Evolutionary conservation across 495 filamentous ascomycete genomes (phyloP).

Genomic region (Annulohypoxylon bovei): DNA sequence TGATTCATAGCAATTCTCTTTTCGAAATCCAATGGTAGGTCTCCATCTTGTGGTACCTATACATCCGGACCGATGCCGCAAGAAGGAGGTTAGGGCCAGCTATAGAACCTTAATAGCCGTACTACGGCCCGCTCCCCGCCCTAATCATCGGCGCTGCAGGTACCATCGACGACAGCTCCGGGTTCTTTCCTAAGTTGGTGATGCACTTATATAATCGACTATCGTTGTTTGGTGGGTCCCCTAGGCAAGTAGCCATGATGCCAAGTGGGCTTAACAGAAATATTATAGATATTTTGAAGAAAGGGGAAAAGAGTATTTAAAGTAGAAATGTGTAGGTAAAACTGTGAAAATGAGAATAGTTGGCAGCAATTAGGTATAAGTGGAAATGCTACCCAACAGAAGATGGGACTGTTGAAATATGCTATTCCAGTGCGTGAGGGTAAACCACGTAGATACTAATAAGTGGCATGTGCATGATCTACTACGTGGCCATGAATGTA

Average conservation of each 20-base stretch:
- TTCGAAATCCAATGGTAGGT: too few relatives aligned
- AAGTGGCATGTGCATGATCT: neutral
- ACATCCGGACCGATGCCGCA: too few relatives aligned
- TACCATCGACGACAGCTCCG: slow-evolving; percentile 71
- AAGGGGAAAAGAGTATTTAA: too few relatives aligned
- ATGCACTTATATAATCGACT: slow-evolving; percentile 65
- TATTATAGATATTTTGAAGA: too few relatives aligned
- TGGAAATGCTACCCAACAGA: neutral
- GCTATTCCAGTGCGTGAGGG: neutral
- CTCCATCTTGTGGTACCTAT: too few relatives aligned
- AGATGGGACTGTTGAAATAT: neutral
- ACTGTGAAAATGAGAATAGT: neutral
- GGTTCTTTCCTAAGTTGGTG: slow-evolving; percentile 67
- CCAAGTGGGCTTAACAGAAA: too few relatives aligned
- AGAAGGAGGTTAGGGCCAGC: too few relatives aligned
- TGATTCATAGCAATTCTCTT: too few relatives aligned
- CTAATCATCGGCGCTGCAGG: slow-evolving; percentile 68
- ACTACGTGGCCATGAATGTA: neutral
- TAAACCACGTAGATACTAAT: neutral
- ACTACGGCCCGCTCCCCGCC: slow-evolving; percentile 70
- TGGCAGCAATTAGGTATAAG: too few relatives aligned
- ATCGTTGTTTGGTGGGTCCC: too few relatives aligned
- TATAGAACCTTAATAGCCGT: slow-evolving; percentile 70
- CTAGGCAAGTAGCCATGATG: too few relatives aligned
- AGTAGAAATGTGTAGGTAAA: too few relatives aligned